These are phyloP conservation scores for Radiomyces spectabilis DNA, from an alignment of 192 early-diverging fungal genomes.

Conservation along the genomic window DNA sequence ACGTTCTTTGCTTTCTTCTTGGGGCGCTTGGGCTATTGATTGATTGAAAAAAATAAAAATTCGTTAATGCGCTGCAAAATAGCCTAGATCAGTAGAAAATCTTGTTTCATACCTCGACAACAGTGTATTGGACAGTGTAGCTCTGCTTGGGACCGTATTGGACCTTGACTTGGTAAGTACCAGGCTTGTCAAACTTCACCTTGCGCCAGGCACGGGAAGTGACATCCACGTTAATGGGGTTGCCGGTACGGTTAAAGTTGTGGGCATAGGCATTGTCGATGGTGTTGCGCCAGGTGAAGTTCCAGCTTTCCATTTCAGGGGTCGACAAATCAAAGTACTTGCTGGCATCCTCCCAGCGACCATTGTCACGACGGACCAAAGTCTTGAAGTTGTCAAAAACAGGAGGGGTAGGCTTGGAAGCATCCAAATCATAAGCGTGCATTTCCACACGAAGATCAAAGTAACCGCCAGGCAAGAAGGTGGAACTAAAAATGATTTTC, in stretches of 20 bases:
- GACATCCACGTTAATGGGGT: constrained; percentile 43
- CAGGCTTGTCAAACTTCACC: constrained; percentile 32
- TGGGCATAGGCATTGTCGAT: constrained; percentile 30
- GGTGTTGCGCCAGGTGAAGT: constrained; percentile 41
- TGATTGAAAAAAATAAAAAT: neutral
- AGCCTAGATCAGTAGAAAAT: too few species aligned
- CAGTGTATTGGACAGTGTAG: constrained; percentile 38
- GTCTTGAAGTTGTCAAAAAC: constrained; percentile 33
- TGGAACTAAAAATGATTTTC: too few species aligned
- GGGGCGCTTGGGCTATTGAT: constrained; percentile 3
- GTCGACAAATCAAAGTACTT: constrained; percentile 29
- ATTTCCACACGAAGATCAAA: constrained; percentile 59
- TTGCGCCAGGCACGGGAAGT: constrained; percentile 39
- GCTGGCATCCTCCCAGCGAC: constrained; percentile 30
- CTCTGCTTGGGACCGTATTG: constrained; percentile 40
- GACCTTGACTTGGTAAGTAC: constrained; percentile 40
- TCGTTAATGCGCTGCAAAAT: neutral
- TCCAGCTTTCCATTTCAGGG: constrained; percentile 34
- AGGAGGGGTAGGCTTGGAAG: constrained; percentile 27
- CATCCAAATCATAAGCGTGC: constrained; percentile 39
- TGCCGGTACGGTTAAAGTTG: constrained; percentile 21
- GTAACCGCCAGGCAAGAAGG: constrained; percentile 46
- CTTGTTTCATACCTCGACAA: constrained; percentile 22
- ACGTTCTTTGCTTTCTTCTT: constrained; percentile 57
- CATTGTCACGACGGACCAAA: constrained; percentile 31